Evolutionary conservation across 441 rosid species (phyloP).

Genomic region (Syzygium syzygioides): DNA sequence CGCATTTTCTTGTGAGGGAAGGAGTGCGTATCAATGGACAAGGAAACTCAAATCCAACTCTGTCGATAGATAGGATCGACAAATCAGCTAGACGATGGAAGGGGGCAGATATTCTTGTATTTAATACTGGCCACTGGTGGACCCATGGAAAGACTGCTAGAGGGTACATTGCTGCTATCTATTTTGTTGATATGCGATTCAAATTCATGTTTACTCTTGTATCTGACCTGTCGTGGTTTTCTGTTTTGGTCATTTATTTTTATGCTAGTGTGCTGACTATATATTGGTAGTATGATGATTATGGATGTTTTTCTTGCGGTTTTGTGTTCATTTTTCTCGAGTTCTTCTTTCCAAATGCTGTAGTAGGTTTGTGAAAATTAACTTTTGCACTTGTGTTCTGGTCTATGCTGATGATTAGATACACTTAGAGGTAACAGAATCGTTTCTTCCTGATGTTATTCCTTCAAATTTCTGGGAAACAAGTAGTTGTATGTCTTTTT

Average conservation of each 20-base stretch:
- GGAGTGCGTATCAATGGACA: slow-evolving; percentile 61
- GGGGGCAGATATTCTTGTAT: slow-evolving; percentile 75
- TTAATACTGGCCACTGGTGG: slow-evolving; percentile 99
- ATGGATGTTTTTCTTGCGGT: neutral
- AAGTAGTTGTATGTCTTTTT: neutral
- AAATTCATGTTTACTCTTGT: neutral
- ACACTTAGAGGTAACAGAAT: slow-evolving; percentile 11
- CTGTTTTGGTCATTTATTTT: neutral
- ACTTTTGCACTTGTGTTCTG: neutral
- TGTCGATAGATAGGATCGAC: slow-evolving; percentile 78
- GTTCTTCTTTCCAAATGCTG: neutral
- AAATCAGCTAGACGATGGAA: slow-evolving; percentile 63
- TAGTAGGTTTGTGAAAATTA: neutral
- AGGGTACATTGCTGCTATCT: slow-evolving; percentile 41
- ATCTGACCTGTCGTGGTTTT: neutral
- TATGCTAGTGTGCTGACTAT: neutral
- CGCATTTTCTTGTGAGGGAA: slow-evolving; percentile 94
- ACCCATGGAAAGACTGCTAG: slow-evolving; percentile 92
- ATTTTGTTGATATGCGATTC: neutral
- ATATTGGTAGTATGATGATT: neutral
- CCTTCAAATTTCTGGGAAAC: neutral
- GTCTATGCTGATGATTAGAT: neutral
- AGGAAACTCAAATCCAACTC: slow-evolving; percentile 73
- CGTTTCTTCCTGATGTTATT: slow-evolving; percentile 1
- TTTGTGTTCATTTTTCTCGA: neutral